Evolutionary conservation across 106 monocot genomes (phyloP).

Genomic region (Amphibolis antarctica): DNA sequence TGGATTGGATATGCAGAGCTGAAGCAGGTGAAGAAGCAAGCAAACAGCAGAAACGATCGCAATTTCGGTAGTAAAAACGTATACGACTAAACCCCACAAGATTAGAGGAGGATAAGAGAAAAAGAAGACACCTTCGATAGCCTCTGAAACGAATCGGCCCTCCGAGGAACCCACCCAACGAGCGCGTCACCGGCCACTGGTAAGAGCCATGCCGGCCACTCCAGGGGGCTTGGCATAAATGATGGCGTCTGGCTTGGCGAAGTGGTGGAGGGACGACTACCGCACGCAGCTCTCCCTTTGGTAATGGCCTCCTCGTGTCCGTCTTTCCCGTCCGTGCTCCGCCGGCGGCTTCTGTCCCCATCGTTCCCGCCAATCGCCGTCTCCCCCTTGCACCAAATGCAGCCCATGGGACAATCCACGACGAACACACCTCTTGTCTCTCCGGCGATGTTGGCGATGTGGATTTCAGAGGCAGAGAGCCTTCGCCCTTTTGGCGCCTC

Average conservation of each 20-base stretch:
- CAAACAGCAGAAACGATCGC: no score
- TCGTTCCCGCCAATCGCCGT: not conserved
- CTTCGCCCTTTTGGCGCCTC: not conserved
- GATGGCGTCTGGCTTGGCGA: not conserved
- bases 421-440: not conserved
- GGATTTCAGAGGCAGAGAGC: not conserved
- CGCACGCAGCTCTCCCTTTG: no score
- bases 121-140: constrained; percentile 29
- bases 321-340: not conserved
- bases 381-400: not conserved
- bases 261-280: not conserved
- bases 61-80: not conserved
- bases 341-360: not conserved
- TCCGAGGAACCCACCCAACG: constrained; percentile 35
- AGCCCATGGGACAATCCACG: not conserved
- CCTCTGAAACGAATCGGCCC: constrained; percentile 50
- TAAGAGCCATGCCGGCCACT: constrained; percentile 50
- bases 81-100: not conserved
- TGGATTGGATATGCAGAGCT: no score
- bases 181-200: constrained; percentile 46
- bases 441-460: not conserved
- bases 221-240: constrained; percentile 1
- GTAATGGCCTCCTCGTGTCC: not conserved
- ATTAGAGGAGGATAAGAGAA: no score
- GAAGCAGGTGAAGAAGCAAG: no score